phyloP scores from a whole-genome alignment of 2,329 filamentous ascomycete species.

The Gnomoniopsis sp. region DNA sequence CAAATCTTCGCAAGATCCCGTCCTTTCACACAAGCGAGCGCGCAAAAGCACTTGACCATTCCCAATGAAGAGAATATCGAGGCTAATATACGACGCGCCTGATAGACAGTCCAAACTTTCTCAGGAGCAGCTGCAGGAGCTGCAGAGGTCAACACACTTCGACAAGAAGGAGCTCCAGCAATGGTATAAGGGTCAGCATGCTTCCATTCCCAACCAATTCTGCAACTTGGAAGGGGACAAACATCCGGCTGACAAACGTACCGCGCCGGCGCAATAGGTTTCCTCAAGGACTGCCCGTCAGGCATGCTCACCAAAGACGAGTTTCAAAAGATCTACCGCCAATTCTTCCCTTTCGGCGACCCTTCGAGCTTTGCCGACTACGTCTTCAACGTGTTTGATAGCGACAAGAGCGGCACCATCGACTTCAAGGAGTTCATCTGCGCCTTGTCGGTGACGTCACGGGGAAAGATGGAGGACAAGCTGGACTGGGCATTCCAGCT shows the following conservation, averaged over 20 bases:
- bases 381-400: conserved; percentile 98
- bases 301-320: conserved; percentile 97
- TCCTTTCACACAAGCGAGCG: neutral
- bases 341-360: conserved; percentile 98
- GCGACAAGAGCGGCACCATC: conserved; percentile 94
- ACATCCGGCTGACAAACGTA: too few relatives aligned
- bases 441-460: conserved; percentile 91
- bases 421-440: conserved; percentile 99
- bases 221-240: neutral
- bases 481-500: conserved; percentile 99
- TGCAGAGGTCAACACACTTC: conserved; percentile 96
- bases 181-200: conserved; percentile 91
- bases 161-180: conserved; percentile 99
- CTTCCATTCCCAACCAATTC: neutral
- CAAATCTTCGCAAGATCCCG: neutral
- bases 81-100: conserved; percentile 10
- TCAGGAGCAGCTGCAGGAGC: conserved; percentile 88
- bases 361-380: conserved; percentile 97
- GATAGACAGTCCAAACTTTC: conserved; percentile 95
- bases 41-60: neutral
- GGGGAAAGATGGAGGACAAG: conserved; percentile 99
- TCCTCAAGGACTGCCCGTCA: conserved; percentile 96
- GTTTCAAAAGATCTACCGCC: conserved; percentile 99
- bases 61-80: neutral
- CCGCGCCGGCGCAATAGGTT: conserved; percentile 54